Percentiles rank a stretch among this genome's conserved stretches.
Conservation (phyloP, 305 asterid genomes). For the Rubia tinctorum region DNA sequence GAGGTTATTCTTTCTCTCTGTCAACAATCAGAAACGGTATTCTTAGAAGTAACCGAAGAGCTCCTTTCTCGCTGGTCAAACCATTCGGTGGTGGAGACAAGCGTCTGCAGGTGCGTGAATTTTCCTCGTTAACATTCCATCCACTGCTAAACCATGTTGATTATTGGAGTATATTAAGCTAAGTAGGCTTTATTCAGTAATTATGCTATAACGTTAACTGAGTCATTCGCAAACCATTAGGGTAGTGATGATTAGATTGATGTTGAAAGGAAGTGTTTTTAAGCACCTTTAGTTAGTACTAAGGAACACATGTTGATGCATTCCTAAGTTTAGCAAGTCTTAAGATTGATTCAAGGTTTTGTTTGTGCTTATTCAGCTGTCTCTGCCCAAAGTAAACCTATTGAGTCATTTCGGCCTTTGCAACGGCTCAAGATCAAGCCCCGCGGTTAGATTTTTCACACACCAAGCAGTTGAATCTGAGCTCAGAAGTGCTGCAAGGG, state of each 20-base stretch:
- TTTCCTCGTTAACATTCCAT: background rate
- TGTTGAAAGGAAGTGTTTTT: background rate
- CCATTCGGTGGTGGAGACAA: conserved; percentile 72
- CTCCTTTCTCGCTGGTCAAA: conserved; percentile 67
- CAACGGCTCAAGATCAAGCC: conserved; percentile 85
- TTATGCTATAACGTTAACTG: no score
- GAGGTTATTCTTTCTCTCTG: conserved; percentile 72
- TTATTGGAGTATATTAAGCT: background rate
- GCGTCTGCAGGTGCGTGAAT: conserved; percentile 60
- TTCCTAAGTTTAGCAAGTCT: background rate
- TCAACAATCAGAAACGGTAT: conserved; percentile 71
- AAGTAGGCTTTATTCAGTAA: no score
- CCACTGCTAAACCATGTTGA: background rate
- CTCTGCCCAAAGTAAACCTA: conserved; percentile 54
- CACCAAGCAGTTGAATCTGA: conserved; percentile 62
- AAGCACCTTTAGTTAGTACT: background rate
- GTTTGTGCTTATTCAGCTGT: conserved; percentile 40
- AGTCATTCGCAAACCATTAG: no score
- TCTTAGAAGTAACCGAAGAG: conserved; percentile 74
- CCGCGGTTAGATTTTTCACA: conserved; percentile 62
- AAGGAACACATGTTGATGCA: background rate
- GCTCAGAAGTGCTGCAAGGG: conserved; percentile 63
- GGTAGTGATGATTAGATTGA: no score
- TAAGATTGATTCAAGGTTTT: background rate
- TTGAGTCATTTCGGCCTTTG: conserved; percentile 77